These are phyloP conservation scores for Warburgia ugandensis DNA, from an alignment of 164 flowering plant species.

Conservation along the genomic window DNA sequence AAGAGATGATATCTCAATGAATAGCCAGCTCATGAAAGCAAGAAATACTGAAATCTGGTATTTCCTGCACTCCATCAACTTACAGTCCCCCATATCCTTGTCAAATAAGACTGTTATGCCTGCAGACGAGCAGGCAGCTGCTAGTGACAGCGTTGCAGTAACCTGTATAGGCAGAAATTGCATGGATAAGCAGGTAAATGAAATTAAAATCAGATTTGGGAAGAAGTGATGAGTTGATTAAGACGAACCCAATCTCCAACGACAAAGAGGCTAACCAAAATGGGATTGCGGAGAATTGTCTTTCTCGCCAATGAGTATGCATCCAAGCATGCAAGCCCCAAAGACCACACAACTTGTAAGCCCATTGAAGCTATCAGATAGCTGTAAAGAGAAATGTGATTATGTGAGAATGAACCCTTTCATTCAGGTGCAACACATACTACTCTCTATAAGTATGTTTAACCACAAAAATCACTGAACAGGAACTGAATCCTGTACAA, in stretches of 20 bases:
- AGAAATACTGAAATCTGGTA: slow-evolving; percentile 48
- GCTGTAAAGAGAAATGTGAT: slow-evolving; percentile 31
- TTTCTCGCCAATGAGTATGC: slow-evolving; percentile 41
- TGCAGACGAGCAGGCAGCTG: slow-evolving; percentile 68
- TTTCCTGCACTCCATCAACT: slow-evolving; percentile 39
- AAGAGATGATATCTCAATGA: slow-evolving; percentile 47
- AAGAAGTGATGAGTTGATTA: neutral
- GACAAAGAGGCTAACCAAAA: slow-evolving; percentile 54
- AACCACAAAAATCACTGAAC: too few species aligned
- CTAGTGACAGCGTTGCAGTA: slow-evolving; percentile 55
- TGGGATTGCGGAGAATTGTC: slow-evolving; percentile 37
- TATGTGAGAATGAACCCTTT: neutral
- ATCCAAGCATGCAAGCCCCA: slow-evolving; percentile 62
- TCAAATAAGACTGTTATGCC: slow-evolving; percentile 49
- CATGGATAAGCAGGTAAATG: too few species aligned
- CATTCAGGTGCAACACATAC: too few species aligned
- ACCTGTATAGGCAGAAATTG: slow-evolving; percentile 30
- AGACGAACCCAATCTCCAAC: slow-evolving; percentile 72
- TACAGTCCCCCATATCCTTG: slow-evolving; percentile 47
- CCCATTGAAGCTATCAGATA: slow-evolving; percentile 78
- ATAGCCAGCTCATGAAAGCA: slow-evolving; percentile 60
- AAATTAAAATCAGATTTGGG: neutral
- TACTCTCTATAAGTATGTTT: too few species aligned
- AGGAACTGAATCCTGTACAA: too few species aligned
- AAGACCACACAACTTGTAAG: slow-evolving; percentile 70